Percentiles rank a stretch among this genome's conserved stretches.
Evolutionary conservation across 1,284 basidiomycete species (phyloP).

Genomic region (Chalciporus sp.): DNA sequence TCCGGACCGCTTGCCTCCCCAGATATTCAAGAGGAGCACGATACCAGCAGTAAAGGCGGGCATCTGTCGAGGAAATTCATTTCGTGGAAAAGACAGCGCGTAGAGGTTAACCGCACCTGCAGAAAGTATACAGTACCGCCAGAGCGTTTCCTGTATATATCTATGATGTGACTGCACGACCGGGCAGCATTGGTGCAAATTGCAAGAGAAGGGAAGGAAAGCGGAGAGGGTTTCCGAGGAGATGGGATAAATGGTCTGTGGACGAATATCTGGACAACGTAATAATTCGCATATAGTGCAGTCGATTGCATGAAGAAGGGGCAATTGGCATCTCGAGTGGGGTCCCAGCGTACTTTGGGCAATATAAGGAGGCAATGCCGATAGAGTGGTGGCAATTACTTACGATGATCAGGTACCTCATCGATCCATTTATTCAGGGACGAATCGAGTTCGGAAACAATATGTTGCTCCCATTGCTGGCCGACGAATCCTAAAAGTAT

Average conservation of each 20-base stretch:
- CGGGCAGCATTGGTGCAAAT: constrained; percentile 86
- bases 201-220: constrained; percentile 73
- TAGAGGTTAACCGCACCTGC: constrained; percentile 35
- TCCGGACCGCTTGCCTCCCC: constrained; percentile 54
- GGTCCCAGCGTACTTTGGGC: constrained; percentile 71
- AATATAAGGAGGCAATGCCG: constrained; percentile 1
- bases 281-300: constrained; percentile 66
- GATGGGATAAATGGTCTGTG: constrained; percentile 84
- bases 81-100: constrained; percentile 8
- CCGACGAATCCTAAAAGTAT: constrained; percentile 59
- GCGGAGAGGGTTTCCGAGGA: constrained; percentile 54
- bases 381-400: constrained; percentile 21
- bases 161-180: constrained; percentile 74
- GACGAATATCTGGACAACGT: constrained; percentile 75
- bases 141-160: constrained; percentile 49
- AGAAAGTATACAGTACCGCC: constrained; percentile 38
- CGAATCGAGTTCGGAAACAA: constrained; percentile 76
- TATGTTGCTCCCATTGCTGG: constrained; percentile 65
- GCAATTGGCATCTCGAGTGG: constrained; percentile 53
- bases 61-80: constrained; percentile 24
- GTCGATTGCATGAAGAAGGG: constrained; percentile 73
- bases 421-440: constrained; percentile 80
- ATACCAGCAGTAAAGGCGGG: constrained; percentile 50
- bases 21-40: constrained; percentile 55
- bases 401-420: constrained; percentile 65